Evolutionary conservation across 2,329 filamentous ascomycete species (phyloP).

Genomic region (Coniochaeta prunicola): DNA sequence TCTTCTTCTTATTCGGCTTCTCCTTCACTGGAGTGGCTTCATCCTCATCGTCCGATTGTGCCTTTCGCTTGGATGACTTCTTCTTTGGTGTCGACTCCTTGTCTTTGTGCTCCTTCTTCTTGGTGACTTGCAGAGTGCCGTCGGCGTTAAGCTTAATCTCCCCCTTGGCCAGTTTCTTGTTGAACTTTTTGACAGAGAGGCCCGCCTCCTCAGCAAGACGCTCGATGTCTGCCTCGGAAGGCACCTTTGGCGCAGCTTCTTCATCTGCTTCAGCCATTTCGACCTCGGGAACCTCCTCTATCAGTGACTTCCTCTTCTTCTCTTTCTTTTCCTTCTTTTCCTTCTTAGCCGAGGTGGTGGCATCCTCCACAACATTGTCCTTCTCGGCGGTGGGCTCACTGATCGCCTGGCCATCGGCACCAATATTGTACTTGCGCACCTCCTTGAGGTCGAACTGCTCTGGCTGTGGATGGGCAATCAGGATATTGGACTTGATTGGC

Average conservation of each 20-base stretch:
- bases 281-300: conserved; percentile 35
- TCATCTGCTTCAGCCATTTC: conserved; percentile 19
- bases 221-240: conserved; percentile 48
- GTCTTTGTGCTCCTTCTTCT: conserved; percentile 66
- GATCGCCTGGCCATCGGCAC: conserved; percentile 69
- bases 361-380: conserved; percentile 12
- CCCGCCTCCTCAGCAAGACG: conserved; percentile 59
- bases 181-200: conserved; percentile 68
- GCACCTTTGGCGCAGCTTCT: conserved; percentile 12
- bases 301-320: conserved; percentile 40
- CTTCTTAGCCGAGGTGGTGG: conserved; percentile 10
- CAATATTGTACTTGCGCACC: conserved; percentile 86
- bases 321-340: conserved; percentile 28
- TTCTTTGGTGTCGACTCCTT: conserved; percentile 48
- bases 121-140: conserved; percentile 56
- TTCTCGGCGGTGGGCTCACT: conserved; percentile 54
- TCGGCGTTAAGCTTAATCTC: conserved; percentile 61
- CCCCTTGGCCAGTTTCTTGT: conserved; percentile 69
- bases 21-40: conserved; percentile 55
- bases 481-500: conserved; percentile 71
- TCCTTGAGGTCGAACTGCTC: conserved; percentile 91
- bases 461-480: conserved; percentile 48
- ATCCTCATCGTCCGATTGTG: conserved; percentile 63
- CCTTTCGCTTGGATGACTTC: conserved; percentile 57
- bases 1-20: conserved; percentile 44